Conservation (phyloP, 2,329 filamentous ascomycete species). For the Chaetomium sp. region DNA sequence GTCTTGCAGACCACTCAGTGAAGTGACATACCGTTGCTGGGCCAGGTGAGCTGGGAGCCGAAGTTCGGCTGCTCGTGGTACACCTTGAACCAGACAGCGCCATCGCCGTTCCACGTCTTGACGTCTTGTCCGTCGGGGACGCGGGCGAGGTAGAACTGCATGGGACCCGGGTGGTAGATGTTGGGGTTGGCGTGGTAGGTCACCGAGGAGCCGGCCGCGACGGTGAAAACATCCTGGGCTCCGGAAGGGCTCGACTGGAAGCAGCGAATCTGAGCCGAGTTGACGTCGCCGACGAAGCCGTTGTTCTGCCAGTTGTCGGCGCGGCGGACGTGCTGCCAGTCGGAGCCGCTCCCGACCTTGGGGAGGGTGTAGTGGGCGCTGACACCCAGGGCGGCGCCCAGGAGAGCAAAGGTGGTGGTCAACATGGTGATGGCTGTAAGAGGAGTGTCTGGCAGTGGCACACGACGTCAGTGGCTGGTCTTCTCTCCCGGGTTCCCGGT, state of each 20-base stretch:
- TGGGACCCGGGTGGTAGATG: slow-evolving; percentile 47
- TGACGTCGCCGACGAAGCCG: slow-evolving; percentile 52
- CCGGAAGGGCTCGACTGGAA: slow-evolving; percentile 47
- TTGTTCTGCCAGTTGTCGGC: slow-evolving; percentile 55
- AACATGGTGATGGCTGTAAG: slow-evolving; percentile 27
- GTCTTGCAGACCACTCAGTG: neutral
- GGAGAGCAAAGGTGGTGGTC: slow-evolving; percentile 24
- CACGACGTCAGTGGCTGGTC: neutral
- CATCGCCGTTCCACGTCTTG: slow-evolving; percentile 44
- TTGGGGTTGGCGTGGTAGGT: slow-evolving; percentile 46
- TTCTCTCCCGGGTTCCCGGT: neutral
- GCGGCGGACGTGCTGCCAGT: slow-evolving; percentile 52
- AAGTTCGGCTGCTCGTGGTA: slow-evolving; percentile 48
- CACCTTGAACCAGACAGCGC: slow-evolving; percentile 49
- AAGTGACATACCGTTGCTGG: slow-evolving; percentile 41
- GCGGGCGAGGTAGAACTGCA: slow-evolving; percentile 46
- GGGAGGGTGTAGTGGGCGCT: slow-evolving; percentile 43
- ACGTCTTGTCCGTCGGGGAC: slow-evolving; percentile 43
- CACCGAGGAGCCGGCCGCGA: slow-evolving; percentile 50
- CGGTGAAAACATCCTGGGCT: slow-evolving; percentile 45
- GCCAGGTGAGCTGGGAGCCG: slow-evolving; percentile 45
- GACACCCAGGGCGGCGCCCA: slow-evolving; percentile 30
- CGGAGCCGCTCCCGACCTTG: slow-evolving; percentile 40
- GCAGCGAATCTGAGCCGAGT: slow-evolving; percentile 51
- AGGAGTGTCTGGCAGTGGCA: neutral